Evolutionary conservation across 805 yeast genomes (phyloP).

Genomic region (Ascoidea rubescens): DNA sequence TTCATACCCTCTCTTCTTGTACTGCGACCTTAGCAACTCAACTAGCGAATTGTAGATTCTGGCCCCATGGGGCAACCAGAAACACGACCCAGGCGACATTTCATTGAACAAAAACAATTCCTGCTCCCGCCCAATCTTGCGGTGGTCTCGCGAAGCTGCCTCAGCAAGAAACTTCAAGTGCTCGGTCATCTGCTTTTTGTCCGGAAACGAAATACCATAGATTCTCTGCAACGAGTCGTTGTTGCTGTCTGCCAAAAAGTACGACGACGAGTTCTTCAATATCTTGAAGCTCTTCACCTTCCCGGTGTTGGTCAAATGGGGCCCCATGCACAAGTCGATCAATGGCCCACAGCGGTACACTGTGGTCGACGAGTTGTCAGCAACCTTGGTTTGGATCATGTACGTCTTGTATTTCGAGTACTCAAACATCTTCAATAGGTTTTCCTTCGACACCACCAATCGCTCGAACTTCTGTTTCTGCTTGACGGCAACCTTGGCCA

Average conservation of each 20-base stretch:
- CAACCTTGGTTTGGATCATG: constrained; percentile 75
- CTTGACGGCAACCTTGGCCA: constrained; percentile 80
- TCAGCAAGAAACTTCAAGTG: constrained; percentile 90
- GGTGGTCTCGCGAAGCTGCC: constrained; percentile 91
- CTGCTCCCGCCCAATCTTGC: constrained; percentile 93
- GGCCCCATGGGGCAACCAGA: constrained; percentile 99
- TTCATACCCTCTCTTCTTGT: constrained; percentile 87
- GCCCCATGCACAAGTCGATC: constrained; percentile 95
- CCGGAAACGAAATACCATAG: constrained; percentile 98
- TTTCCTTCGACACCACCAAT: constrained; percentile 82
- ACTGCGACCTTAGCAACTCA: constrained; percentile 69
- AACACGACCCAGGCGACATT: constrained; percentile 94
- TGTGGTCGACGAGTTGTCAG: constrained; percentile 92
- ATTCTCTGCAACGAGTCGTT: constrained; percentile 95
- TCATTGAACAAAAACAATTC: constrained; percentile 92
- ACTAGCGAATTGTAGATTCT: constrained; percentile 86
- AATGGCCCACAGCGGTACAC: constrained; percentile 97
- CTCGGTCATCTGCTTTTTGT: constrained; percentile 88
- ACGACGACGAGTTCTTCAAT: constrained; percentile 90
- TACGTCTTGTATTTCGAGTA: constrained; percentile 94
- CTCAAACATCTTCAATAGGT: constrained; percentile 80
- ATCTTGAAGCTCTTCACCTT: constrained; percentile 89
- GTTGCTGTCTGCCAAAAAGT: constrained; percentile 83
- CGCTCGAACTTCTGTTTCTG: constrained; percentile 94
- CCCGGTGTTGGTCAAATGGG: constrained; percentile 96